Percentiles rank a stretch among this genome's conserved stretches.
phyloP scores from a whole-genome alignment of 2,329 filamentous ascomycete species.

The Exophiala viscosa region DNA sequence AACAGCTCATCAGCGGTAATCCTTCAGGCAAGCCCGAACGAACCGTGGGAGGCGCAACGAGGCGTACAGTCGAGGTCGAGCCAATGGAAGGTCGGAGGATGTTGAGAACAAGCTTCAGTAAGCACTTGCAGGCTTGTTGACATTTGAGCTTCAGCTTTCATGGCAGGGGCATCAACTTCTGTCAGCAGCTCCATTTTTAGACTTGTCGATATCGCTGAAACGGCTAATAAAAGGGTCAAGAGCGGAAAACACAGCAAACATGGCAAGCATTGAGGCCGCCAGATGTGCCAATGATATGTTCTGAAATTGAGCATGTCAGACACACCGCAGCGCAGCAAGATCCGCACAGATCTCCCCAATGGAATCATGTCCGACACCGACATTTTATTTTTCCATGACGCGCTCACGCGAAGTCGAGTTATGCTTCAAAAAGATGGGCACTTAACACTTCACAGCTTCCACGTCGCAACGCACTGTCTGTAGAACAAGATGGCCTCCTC shows the following conservation, averaged over 20 bases:
- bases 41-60: neutral
- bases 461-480: neutral
- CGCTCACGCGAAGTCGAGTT: constrained; percentile 6
- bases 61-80: neutral
- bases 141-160: constrained; percentile 10
- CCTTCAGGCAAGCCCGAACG: no score
- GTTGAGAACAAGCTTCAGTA: constrained; percentile 17
- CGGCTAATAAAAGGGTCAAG: neutral
- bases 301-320: no score
- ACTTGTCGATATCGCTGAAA: neutral
- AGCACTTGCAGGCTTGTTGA: constrained; percentile 5
- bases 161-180: neutral
- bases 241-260: constrained; percentile 2
- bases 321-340: no score
- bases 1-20: no score
- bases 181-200: constrained; percentile 20
- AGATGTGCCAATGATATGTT: no score
- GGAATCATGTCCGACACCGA: neutral
- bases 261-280: neutral
- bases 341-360: no score
- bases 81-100: neutral
- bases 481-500: constrained; percentile 13
- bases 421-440: neutral
- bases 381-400: constrained; percentile 17
- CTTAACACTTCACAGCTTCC: neutral